Conservation (phyloP, 139 green algal species). For the Tetradesmus lagerheimii region DNA sequence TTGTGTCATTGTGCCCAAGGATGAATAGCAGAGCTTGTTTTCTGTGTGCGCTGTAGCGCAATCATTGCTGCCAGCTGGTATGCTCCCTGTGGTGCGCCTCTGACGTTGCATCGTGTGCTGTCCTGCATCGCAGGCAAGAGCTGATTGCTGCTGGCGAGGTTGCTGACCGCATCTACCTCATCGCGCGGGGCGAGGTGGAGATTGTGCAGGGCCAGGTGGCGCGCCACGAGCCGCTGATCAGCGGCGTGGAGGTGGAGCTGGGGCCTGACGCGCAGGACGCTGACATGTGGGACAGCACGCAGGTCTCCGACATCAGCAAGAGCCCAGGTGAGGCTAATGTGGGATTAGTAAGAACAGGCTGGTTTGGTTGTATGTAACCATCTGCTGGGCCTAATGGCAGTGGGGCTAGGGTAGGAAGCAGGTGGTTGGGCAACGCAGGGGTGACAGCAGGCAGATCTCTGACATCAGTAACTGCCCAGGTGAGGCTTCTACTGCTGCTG, state of each 20-base stretch:
- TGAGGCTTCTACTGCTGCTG: too few relatives aligned
- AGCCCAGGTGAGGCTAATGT: conserved; percentile 3
- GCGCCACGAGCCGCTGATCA: conserved; percentile 28
- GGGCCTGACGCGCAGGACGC: neutral
- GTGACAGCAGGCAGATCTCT: neutral
- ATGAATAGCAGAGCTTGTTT: too few relatives aligned
- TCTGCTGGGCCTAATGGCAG: too few relatives aligned
- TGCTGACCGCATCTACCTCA: conserved; percentile 44
- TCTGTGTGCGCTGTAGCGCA: neutral
- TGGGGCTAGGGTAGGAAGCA: too few relatives aligned
- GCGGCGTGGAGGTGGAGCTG: conserved; percentile 15
- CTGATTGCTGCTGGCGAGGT: conserved; percentile 34
- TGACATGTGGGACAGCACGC: conserved; percentile 41
- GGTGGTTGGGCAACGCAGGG: neutral
- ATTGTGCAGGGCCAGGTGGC: conserved; percentile 2
- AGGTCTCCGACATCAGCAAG: conserved; percentile 38
- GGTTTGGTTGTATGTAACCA: too few relatives aligned
- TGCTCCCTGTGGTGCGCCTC: too few relatives aligned
- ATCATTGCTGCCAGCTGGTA: neutral
- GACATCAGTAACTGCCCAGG: too few relatives aligned
- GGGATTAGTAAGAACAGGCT: too few relatives aligned
- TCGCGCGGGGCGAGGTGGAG: conserved; percentile 38
- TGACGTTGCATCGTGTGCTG: too few relatives aligned
- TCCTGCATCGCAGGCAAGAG: conserved; percentile 30
- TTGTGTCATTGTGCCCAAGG: too few relatives aligned